Percentiles rank a stretch among this genome's conserved stretches.
Conservation (phyloP, 2,329 filamentous ascomycete species). For the Phialophora tarda region DNA sequence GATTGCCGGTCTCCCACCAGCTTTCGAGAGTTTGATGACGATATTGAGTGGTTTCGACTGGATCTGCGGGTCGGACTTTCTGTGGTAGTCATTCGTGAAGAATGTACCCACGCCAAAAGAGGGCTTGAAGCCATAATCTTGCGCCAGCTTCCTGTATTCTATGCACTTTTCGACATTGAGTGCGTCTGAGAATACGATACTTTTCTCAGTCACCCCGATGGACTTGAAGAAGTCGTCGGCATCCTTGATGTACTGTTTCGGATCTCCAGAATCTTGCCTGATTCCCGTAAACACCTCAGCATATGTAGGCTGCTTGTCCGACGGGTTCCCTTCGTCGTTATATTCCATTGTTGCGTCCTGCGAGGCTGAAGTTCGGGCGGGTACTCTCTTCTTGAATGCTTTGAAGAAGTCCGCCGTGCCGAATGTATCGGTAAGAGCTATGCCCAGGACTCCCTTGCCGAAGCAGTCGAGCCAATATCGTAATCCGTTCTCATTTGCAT, state of each 20-base stretch:
- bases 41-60: constrained; percentile 95
- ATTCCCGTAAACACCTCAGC: constrained; percentile 83
- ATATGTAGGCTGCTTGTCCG: constrained; percentile 64
- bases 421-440: constrained; percentile 95
- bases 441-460: constrained; percentile 79
- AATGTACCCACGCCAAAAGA: constrained; percentile 95
- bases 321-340: constrained; percentile 29
- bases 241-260: constrained; percentile 75
- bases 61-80: constrained; percentile 67
- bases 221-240: constrained; percentile 81
- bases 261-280: constrained; percentile 89
- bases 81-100: constrained; percentile 91
- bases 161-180: constrained; percentile 89
- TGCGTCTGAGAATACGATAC: constrained; percentile 93
- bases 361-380: constrained; percentile 50
- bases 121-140: constrained; percentile 78
- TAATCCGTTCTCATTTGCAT: constrained; percentile 82
- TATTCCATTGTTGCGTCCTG: constrained; percentile 52
- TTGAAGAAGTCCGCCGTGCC: constrained; percentile 87
- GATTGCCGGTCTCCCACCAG: constrained; percentile 77
- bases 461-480: constrained; percentile 91
- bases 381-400: constrained; percentile 75
- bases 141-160: constrained; percentile 84
- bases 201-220: constrained; percentile 78
- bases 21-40: constrained; percentile 93